Conservation (phyloP, 768 basidiomycete genomes). For the Rickenella mellea region DNA sequence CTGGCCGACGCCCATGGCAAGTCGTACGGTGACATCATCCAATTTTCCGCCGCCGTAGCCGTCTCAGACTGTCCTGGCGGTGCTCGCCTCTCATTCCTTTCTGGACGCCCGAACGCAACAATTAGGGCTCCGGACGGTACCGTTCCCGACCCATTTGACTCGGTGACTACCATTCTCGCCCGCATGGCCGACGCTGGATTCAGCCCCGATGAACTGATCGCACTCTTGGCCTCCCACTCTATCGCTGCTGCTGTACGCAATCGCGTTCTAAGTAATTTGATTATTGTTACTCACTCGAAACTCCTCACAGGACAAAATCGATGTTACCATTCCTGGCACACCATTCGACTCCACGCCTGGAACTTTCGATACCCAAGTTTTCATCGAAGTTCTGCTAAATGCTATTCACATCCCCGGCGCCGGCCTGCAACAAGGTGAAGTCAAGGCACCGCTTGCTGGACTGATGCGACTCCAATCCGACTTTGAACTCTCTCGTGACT, state of each 20-base stretch:
- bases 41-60: too few species aligned
- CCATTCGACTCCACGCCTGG: slow-evolving; percentile 16
- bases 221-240: slow-evolving; percentile 16
- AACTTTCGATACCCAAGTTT: slow-evolving; percentile 12
- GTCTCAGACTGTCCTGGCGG: too few species aligned
- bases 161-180: slow-evolving; percentile 11
- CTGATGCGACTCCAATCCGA: slow-evolving; percentile 38
- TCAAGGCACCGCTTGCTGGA: slow-evolving; percentile 28
- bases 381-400: slow-evolving; percentile 17
- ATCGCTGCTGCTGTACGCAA: slow-evolving; percentile 15
- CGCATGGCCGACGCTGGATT: slow-evolving; percentile 15
- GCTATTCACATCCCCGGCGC: slow-evolving; percentile 20
- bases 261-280: too few species aligned
- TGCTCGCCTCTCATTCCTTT: too few species aligned
- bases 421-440: slow-evolving; percentile 28
- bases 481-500: slow-evolving; percentile 23
- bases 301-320: slow-evolving; percentile 18
- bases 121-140: slow-evolving; percentile 9
- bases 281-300: too few species aligned
- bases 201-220: slow-evolving; percentile 13
- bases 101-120: slow-evolving; percentile 8
- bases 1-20: slow-evolving; percentile 10
- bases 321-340: slow-evolving; percentile 12
- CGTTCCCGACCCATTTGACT: slow-evolving; percentile 14
- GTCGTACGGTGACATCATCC: too few species aligned